Base-by-base conservation (phyloP, 148 eudicot species). In the Oxyria digyna region DNA sequence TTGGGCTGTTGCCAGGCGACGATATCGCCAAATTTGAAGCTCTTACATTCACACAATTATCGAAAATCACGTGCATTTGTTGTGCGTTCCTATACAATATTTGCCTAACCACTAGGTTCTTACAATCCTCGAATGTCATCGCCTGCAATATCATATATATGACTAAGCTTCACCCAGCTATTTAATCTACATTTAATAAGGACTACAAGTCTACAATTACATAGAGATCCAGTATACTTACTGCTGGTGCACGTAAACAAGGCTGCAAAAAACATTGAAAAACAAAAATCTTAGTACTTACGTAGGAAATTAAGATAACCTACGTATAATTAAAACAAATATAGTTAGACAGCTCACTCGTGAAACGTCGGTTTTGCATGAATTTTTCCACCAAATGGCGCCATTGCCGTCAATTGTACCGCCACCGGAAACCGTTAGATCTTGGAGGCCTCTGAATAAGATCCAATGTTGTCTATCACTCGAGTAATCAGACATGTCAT, bases 391-490 rank as follows among this genome's bases (percentile, higher is more conserved):
- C 98, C 98, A 92, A 40, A 87, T 74, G 18, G 74, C 45, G 17
- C 98, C 98, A 69, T 81, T 87, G 24, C 96, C 98, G 69, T 92
- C 80, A 67, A 92, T 77, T 55, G 83, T 85, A 55, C 98, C 98
- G 48, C 87, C 81, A 43, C 98, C 98, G 48, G 59, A 38, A 5
- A 92, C 81, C 8, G 52, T 74, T 62, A 89, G 79, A 50, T 85
- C 80, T 18, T 67, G 69, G 12, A 92, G 18, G 27, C 87, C 75
- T 67, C 77, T 75, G 42, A 92, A 89, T 8, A 67, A 29, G 45
- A 92, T 68, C 98, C 98, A 92, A 41, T 84, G 80, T 37, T 52
- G 74, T 68, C 74, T 65, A 20, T 80, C 81, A 15, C 57, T 45
- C 29, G 63, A 41, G 72, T 92, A 89, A 46, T 89, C 87, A 4